phyloP scores from a whole-genome alignment of 2,329 filamentous ascomycete genomes.

The Claviceps humidiphila region DNA sequence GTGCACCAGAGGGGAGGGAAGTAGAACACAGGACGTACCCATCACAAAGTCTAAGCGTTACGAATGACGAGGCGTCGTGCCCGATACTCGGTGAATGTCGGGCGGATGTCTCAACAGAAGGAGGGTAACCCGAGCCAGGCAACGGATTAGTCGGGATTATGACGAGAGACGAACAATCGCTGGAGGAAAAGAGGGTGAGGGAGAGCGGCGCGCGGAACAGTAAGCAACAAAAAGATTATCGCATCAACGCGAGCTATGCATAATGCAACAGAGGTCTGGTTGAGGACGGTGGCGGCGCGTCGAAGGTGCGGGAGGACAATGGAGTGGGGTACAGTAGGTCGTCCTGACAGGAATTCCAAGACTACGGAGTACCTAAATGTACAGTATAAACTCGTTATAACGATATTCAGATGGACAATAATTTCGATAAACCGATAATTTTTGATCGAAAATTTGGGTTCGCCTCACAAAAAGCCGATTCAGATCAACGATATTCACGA shows the following conservation, averaged over 20 bases:
- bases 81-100: conserved; percentile 9
- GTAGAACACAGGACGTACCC: conserved; percentile 9
- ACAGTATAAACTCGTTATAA: too few species aligned
- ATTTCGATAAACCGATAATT: too few species aligned
- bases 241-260: conserved; percentile 15
- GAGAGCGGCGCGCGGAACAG: conserved; percentile 17
- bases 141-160: conserved; percentile 12
- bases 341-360: too few species aligned
- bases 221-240: conserved; percentile 19
- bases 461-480: too few species aligned
- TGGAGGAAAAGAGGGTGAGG: conserved; percentile 9
- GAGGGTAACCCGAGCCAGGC: conserved; percentile 11
- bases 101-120: conserved; percentile 15
- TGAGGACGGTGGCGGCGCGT: conserved; percentile 11
- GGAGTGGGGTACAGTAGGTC: conserved; percentile 4
- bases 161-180: conserved; percentile 9
- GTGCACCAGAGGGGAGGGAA: conserved; percentile 6
- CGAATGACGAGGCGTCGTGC: conserved; percentile 10
- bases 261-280: conserved; percentile 18
- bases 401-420: too few species aligned
- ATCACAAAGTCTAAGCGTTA: conserved; percentile 12
- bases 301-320: conserved; percentile 10
- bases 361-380: too few species aligned
- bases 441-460: too few species aligned
- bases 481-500: too few species aligned